Percentiles rank a stretch among this genome's conserved stretches.
phyloP scores from a whole-genome alignment of 139 green algal genomes.

The Coelastrella sp. region DNA sequence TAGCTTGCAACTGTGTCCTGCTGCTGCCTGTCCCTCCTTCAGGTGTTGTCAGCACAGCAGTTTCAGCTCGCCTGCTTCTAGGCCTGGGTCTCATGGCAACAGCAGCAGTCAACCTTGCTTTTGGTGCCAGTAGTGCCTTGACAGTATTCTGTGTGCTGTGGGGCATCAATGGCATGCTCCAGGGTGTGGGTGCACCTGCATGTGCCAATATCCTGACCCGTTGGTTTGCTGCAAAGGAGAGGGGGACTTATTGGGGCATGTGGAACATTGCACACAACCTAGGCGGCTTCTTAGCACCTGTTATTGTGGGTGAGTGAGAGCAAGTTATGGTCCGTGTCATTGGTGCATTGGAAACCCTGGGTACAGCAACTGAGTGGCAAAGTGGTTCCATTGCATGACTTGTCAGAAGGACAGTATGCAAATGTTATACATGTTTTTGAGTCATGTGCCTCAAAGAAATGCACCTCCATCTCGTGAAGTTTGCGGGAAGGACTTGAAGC shows the following conservation, averaged over 20 bases:
- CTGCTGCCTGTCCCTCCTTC: slow-evolving; percentile 49
- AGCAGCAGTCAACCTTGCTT: slow-evolving; percentile 83
- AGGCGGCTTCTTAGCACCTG: slow-evolving; percentile 87
- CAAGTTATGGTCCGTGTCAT: too few relatives aligned
- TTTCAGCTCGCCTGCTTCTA: slow-evolving; percentile 82
- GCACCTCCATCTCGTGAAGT: too few relatives aligned
- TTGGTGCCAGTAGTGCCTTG: slow-evolving; percentile 80
- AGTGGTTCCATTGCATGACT: too few relatives aligned
- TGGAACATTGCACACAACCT: slow-evolving; percentile 93
- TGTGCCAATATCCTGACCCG: slow-evolving; percentile 87
- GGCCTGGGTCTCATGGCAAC: slow-evolving; percentile 83
- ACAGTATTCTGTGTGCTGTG: slow-evolving; percentile 79
- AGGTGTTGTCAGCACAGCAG: slow-evolving; percentile 76
- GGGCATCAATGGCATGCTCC: slow-evolving; percentile 84
- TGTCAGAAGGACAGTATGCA: too few relatives aligned
- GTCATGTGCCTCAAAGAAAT: too few relatives aligned
- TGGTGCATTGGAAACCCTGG: too few relatives aligned
- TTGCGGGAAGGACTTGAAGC: too few relatives aligned
- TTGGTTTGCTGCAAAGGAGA: slow-evolving; percentile 85
- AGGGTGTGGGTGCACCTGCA: slow-evolving; percentile 75
- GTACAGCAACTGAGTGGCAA: too few relatives aligned
- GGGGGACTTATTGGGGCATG: slow-evolving; percentile 82
- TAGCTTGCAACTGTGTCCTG: neutral
- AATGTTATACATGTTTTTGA: too few relatives aligned
- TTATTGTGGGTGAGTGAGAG: slow-evolving; percentile 78